A percentile compares a stretch with the other conserved stretches of the same genome.
These are phyloP conservation scores for Oryza brachyantha DNA, from an alignment of 176 grass and related monocot species.

Conservation along the genomic window DNA sequence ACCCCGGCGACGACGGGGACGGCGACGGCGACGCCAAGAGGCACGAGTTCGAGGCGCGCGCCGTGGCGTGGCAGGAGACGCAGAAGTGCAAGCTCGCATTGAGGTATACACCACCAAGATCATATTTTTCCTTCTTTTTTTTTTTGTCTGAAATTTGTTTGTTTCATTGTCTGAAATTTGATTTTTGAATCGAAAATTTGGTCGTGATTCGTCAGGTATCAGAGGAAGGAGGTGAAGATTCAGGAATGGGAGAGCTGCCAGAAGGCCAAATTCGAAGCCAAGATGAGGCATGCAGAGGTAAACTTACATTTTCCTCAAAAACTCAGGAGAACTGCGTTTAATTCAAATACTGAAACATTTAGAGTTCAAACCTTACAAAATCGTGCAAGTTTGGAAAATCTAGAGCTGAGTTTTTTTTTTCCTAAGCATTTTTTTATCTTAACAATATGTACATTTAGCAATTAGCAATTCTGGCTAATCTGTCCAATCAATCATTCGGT, in stretches of 20 bases:
- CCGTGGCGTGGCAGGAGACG: slow-evolving; percentile 73
- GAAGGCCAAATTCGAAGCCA: slow-evolving; percentile 73
- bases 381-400: background rate
- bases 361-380: background rate
- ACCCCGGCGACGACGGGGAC: background rate
- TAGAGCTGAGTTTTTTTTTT: too few species aligned
- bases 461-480: too few species aligned
- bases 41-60: slow-evolving; percentile 57
- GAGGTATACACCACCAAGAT: slow-evolving; percentile 22
- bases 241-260: slow-evolving; percentile 75
- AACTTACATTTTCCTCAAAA: too few species aligned
- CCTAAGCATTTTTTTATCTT: too few species aligned
- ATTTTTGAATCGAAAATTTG: background rate
- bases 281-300: slow-evolving; percentile 67
- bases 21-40: slow-evolving; percentile 4
- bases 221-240: slow-evolving; percentile 70
- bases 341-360: background rate
- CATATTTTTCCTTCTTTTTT: background rate
- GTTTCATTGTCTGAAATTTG: background rate
- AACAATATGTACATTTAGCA: too few species aligned
- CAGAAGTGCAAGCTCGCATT: slow-evolving; percentile 61
- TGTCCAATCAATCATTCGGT: too few species aligned
- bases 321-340: too few species aligned
- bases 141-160: background rate
- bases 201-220: slow-evolving; percentile 40